These are phyloP conservation scores for Dalbergia cultrata DNA, from an alignment of 306 rosid species.

Conservation along the genomic window DNA sequence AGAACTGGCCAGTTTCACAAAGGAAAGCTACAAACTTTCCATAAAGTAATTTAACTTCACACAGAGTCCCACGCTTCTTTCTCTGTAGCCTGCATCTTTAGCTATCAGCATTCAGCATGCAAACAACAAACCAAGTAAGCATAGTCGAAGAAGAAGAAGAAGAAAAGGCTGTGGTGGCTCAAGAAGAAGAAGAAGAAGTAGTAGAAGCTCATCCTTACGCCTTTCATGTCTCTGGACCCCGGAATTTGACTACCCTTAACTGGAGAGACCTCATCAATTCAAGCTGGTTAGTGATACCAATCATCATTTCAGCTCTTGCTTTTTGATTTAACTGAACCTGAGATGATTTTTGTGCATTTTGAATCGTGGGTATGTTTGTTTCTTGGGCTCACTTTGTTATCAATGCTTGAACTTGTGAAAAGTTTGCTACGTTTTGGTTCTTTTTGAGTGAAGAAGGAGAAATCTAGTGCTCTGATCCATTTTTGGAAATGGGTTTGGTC, in stretches of 20 bases:
- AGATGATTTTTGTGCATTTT: not conserved
- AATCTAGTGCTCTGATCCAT: not conserved
- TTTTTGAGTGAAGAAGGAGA: not conserved
- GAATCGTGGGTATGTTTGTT: not conserved
- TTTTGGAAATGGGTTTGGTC: constrained; percentile 21
- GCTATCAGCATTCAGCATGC: constrained; percentile 39
- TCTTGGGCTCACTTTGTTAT: not conserved
- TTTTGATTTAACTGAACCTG: not conserved
- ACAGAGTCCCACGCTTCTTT: not conserved
- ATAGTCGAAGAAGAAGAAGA: constrained; percentile 31
- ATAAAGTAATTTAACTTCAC: not conserved
- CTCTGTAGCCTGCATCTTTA: constrained; percentile 10
- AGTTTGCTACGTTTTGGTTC: not conserved
- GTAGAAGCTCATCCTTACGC: constrained; percentile 77
- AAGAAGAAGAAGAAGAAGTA: constrained; percentile 22
- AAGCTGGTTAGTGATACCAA: constrained; percentile 74
- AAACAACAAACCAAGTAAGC: constrained; percentile 42
- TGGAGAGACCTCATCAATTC: constrained; percentile 94
- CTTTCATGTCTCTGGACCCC: constrained; percentile 93
- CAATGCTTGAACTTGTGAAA: constrained; percentile 7
- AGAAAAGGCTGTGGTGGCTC: not conserved
- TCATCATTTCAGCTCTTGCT: constrained; percentile 25
- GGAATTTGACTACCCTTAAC: constrained; percentile 74
- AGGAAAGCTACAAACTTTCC: constrained; percentile 18
- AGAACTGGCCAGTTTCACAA: not conserved